Percentiles rank a stretch among this genome's conserved stretches.
These are phyloP conservation scores for Oryza meyeriana DNA, from an alignment of 176 grass and related monocot species.

Conservation along the genomic window DNA sequence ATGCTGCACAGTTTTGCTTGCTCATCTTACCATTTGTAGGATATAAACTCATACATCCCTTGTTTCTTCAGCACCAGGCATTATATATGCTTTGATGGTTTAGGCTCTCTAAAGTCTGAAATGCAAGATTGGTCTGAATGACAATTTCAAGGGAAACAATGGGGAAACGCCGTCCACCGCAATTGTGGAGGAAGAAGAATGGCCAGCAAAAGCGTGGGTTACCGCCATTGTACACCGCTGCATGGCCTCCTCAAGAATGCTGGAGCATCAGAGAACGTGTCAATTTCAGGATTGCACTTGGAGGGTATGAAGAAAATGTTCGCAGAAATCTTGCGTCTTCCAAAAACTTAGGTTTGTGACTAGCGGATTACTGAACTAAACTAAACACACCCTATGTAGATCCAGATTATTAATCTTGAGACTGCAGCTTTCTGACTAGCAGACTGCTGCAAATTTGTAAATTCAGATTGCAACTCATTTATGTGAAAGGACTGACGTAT, in stretches of 20 bases:
- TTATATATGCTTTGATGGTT: not conserved
- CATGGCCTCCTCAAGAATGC: slow-evolving; percentile 18
- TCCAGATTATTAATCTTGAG: not conserved
- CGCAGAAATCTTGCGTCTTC: not conserved
- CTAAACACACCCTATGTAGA: not conserved
- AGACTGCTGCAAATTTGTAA: not conserved
- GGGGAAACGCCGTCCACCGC: not conserved
- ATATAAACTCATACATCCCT: not conserved
- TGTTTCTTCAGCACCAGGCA: not conserved
- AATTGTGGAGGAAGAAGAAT: not conserved
- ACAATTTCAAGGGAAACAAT: not conserved
- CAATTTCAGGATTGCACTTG: slow-evolving; percentile 32
- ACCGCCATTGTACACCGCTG: not conserved
- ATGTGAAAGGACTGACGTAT: not conserved
- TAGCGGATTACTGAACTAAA: not conserved
- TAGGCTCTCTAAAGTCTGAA: not conserved
- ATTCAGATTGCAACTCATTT: not conserved
- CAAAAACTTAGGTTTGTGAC: not conserved
- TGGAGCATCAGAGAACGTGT: slow-evolving; percentile 32
- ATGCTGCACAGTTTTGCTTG: not conserved
- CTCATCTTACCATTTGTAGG: not conserved
- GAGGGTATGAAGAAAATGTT: slow-evolving; percentile 4
- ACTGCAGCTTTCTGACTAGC: not conserved
- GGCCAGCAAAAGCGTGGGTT: not conserved
- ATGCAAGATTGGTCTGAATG: not conserved